Base-by-base conservation (phyloP, 768 basidiomycete species). In the Clathrus columnatus region DNA sequence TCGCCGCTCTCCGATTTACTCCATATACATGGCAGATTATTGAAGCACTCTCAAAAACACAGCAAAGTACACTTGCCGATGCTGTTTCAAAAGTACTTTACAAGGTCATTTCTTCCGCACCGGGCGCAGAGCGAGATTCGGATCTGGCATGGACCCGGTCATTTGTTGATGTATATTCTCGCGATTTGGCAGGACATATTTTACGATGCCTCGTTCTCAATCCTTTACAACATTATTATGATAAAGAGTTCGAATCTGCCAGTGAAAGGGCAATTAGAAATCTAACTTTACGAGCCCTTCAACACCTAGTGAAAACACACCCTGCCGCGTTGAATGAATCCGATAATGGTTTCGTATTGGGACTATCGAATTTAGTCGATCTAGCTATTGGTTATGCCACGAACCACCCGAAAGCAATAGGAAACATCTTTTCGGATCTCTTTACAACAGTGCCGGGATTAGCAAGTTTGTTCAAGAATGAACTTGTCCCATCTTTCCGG, bases 301-400 rank as follows among this genome's bases (percentile, higher is more conserved):
- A 27, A 11, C 36, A 14, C 36, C 48, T 48, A n/a, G 32, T 42
- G 20, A 47, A 23, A 10, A 23, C 17, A 45, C 54, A 6, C 51
- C 46, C 27, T 24, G 27, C 5, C 24, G 46, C 11, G 54, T 45
- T 7, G 26, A 48, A 23, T 11, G 51, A 42, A 21, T 55, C 23
- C 11, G 21, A 20, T 20, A 48, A 32, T 17, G 29, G 27, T 21
- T 27, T 28, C 17, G 43, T 44, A 11, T 27, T 55, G 18, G 44
- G 48, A 24, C 20, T 48, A 6, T 46, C 54, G 11, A 47, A 27
- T 36, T 42, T 55, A 17, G 54, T 55, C 20, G 54, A 55, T 36
- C 29, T 55, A 29, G 44, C 44, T 8, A 26, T 55, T 3, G 45
- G 23, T 6, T 55, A 55, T 32, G 54, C 44, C 2, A 20, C 10